Evolutionary conservation across 768 basidiomycete genomes (phyloP), one percentile per base, ranked within the genome.

Genomic region (Rhodocollybia butyracea): DNA sequence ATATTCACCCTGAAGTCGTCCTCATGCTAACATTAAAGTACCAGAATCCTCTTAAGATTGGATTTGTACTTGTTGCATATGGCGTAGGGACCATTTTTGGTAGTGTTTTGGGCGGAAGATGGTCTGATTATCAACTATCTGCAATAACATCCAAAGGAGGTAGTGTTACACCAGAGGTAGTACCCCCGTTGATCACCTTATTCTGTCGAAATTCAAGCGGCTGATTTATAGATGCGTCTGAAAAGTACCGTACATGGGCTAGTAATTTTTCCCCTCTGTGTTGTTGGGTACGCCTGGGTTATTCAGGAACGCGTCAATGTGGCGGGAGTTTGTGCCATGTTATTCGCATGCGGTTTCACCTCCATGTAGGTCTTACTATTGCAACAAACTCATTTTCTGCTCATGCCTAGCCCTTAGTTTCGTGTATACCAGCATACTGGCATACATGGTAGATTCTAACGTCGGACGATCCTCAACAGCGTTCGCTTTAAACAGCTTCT

Each of bases 371-470:
- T 67, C 36, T 32, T 57, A 19, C 21, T 36, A 36, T 17, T 50
- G 19, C n/a, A n/a, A n/a, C n/a, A 36, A 26, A 26, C 5, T 21
- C 3, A 17, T 6, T 6, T 29, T 53, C 13, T 34, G 8, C 31
- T n/a, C 15, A 31, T 3, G 2, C 13, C 15, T 5, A 22, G n/a
- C n/a, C 39, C 26, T 54, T 24, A 76, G 75, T 51, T 76, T 72
- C 70, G 66, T 63, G 11, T 71, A 73, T 41, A 45, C 69, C 6
- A 73, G 70, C 54, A 68, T 63, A 57, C 41, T 95, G 29, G 88
- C 93, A 0, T 95, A 94, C 62, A 76, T 94, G 31, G 91, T 94
- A 15, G 93, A 97, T 61, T 83, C 91, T 5, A 97, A 95, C 65
- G 74, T 77, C 5, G 94, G 93, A 8, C 80, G 89, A 27, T 89